Conservation (phyloP, 164 flowering plant genomes). For the Tetrastigma voinierianum region DNA sequence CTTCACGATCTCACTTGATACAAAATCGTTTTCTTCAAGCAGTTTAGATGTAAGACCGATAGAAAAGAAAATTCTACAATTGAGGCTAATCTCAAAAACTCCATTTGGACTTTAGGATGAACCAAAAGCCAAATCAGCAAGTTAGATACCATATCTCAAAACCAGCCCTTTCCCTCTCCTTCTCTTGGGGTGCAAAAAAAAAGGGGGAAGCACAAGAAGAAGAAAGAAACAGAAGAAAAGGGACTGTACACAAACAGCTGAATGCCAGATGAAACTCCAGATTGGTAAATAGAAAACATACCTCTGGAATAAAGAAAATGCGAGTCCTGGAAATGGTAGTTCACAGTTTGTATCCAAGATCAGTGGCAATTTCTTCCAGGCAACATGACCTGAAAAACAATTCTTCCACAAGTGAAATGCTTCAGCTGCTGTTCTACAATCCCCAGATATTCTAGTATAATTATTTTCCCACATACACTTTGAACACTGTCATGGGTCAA, state of each 20-base stretch:
- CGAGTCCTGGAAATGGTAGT: slow-evolving; percentile 75
- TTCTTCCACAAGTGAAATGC: slow-evolving; percentile 74
- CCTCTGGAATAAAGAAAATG: slow-evolving; percentile 80
- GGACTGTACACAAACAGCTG: background rate
- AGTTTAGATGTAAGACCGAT: no score
- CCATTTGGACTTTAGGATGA: background rate
- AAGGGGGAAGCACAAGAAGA: no score
- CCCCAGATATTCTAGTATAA: slow-evolving; percentile 48
- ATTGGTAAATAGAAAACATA: slow-evolving; percentile 15
- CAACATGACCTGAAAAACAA: slow-evolving; percentile 90
- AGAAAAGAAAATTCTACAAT: slow-evolving; percentile 2
- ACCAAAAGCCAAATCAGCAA: background rate
- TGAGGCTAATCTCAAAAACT: no score
- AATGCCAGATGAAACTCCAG: background rate
- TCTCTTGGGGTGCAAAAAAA: no score
- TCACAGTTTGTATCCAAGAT: slow-evolving; percentile 76
- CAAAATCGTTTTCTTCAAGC: no score
- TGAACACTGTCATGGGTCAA: slow-evolving; percentile 38
- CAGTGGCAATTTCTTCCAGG: slow-evolving; percentile 76
- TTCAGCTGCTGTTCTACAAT: slow-evolving; percentile 57
- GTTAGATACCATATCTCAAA: no score
- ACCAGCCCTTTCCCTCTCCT: no score
- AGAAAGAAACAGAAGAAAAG: background rate
- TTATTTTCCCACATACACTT: slow-evolving; percentile 39
- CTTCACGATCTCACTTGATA: no score